Percentiles rank a stretch among this genome's conserved stretches.
These are phyloP conservation scores for Zasmidium cellare DNA, from an alignment of 2,329 filamentous ascomycete species.

Conservation along the genomic window DNA sequence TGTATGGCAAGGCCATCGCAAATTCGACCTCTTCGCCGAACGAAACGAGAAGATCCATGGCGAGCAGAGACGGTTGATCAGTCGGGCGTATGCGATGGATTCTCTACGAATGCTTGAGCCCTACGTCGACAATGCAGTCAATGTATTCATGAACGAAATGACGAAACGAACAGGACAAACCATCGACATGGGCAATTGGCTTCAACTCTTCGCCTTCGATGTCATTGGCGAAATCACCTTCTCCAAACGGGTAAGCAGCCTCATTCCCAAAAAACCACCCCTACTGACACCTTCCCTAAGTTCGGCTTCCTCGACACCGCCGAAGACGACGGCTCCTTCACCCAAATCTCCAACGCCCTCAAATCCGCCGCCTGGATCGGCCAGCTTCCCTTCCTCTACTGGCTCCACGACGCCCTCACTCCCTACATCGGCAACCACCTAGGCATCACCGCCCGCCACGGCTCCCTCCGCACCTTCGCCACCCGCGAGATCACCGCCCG, in stretches of 20 bases:
- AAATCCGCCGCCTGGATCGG: slow-evolving; percentile 40
- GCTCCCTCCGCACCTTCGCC: slow-evolving; percentile 36
- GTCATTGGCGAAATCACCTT: slow-evolving; percentile 46
- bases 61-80: slow-evolving; percentile 36
- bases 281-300: slow-evolving; percentile 40
- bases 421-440: slow-evolving; percentile 41
- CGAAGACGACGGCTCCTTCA: slow-evolving; percentile 36
- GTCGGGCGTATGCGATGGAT: slow-evolving; percentile 39
- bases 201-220: slow-evolving; percentile 46
- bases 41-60: slow-evolving; percentile 39
- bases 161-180: slow-evolving; percentile 24
- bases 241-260: too few relatives aligned
- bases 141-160: slow-evolving; percentile 38
- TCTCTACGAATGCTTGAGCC: slow-evolving; percentile 27
- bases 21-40: slow-evolving; percentile 43
- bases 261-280: too few relatives aligned
- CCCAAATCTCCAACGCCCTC: slow-evolving; percentile 34
- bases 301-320: slow-evolving; percentile 40
- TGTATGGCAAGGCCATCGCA: slow-evolving; percentile 41
- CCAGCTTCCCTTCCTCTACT: slow-evolving; percentile 39
- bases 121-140: slow-evolving; percentile 41
- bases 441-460: slow-evolving; percentile 37
- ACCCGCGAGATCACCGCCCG: slow-evolving; percentile 30
- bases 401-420: slow-evolving; percentile 37
- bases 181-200: slow-evolving; percentile 40